These are phyloP conservation scores for Ilyonectria destructans DNA, from an alignment of 2,329 filamentous ascomycete genomes.

Conservation along the genomic window DNA sequence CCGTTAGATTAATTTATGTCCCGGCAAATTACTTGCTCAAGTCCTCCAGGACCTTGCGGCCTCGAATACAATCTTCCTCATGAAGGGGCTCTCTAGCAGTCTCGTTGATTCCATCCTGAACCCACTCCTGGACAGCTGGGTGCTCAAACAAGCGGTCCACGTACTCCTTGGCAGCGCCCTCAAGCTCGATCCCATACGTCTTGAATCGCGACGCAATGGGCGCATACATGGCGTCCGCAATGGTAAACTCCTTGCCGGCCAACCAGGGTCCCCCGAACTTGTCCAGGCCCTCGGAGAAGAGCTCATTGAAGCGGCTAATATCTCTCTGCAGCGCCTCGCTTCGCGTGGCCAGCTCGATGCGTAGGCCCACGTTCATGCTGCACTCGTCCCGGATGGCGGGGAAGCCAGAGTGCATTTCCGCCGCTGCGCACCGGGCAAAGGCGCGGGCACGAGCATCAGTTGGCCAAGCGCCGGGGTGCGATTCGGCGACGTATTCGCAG, in stretches of 20 bases:
- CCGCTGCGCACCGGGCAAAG: constrained; percentile 61
- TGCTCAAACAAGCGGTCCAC: constrained; percentile 54
- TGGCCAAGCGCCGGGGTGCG: constrained; percentile 62
- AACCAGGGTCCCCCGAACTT: constrained; percentile 61
- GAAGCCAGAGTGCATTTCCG: constrained; percentile 66
- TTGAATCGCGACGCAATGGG: constrained; percentile 58
- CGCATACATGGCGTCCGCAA: constrained; percentile 61
- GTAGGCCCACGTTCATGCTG: constrained; percentile 59
- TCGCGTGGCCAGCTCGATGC: constrained; percentile 53
- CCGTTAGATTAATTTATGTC: too few relatives aligned
- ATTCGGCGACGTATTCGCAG: constrained; percentile 63
- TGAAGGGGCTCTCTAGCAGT: constrained; percentile 56
- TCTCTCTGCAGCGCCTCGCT: constrained; percentile 54
- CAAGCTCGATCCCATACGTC: constrained; percentile 57
- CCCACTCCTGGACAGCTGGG: constrained; percentile 57
- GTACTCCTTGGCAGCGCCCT: constrained; percentile 53
- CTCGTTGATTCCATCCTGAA: constrained; percentile 57
- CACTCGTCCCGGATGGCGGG: constrained; percentile 59
- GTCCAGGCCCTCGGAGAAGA: constrained; percentile 58
- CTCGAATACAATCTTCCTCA: constrained; percentile 56
- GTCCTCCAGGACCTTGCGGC: constrained; percentile 52
- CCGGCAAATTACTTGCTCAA: constrained; percentile 32
- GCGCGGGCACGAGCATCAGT: constrained; percentile 57
- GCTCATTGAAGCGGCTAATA: constrained; percentile 54
- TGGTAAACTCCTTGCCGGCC: constrained; percentile 57